Base-by-base conservation (phyloP, 2,329 filamentous ascomycete species). In the Stachybotrys chartarum region DNA sequence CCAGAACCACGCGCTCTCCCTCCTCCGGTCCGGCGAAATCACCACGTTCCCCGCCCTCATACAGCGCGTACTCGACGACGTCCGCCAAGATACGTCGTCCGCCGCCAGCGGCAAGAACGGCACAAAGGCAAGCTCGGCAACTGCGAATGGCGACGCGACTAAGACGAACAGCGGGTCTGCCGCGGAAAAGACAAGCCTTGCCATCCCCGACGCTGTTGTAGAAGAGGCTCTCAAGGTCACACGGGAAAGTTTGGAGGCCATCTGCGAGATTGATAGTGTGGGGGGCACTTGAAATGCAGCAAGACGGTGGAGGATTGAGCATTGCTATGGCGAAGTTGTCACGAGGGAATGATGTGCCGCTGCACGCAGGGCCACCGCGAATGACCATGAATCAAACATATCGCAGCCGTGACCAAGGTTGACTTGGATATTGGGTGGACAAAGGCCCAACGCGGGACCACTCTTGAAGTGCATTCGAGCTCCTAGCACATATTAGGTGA, bases 201-300 rank as follows among this genome's bases (percentile, higher is more conserved):
- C 83, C 35, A 68, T 87, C 47, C 84, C 85, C 12, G 74, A 78
- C 54, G 65, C 73, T 3, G 82, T 85, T n/a, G 70, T 87, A 14
- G 80, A 85, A 30, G 81, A 87, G 60, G 82, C 83, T 5, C 71
- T 86, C n/a, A 77, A 77, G 59, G 73, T 81, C 35, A 83, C 83
- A 31, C 74, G 78, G 56, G 82, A 85, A 61, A 78, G 78, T 59
- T 71, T 87, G 47, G 82, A 85, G 59, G 66, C 71, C 44, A 74
- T 83, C 24, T 72, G 69, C 58, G 72, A 73, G 50, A 64, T 73
- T 42, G 70, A 71, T 17, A 67, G 70, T 17, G 31, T n/a, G 45
- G 45, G 45, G 16, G 45, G 10, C 17, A 5, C 45, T n/a, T 47
- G n/a, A 17, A n/a, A 44, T 24, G 24, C 24, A 24, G 24, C 24